phyloP scores from a whole-genome alignment of 2,329 filamentous ascomycete species.

The Botrytis byssoidea region DNA sequence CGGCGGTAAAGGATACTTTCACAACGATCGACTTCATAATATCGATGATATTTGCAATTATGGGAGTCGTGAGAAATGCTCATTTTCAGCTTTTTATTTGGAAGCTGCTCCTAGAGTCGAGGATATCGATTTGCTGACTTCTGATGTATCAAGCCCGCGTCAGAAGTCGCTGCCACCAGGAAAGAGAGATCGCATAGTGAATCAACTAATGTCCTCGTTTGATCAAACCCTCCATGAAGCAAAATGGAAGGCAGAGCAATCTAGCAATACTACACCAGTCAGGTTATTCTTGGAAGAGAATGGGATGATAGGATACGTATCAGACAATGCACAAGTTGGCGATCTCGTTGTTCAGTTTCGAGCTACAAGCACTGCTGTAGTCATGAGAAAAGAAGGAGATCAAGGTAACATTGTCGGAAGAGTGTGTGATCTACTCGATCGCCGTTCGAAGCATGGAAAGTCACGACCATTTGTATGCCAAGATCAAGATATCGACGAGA shows the following conservation, averaged over 20 bases:
- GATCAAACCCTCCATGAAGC: constrained; percentile 16
- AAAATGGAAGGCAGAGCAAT: constrained; percentile 13
- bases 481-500: constrained; percentile 5
- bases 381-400: constrained; percentile 9
- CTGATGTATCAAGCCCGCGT: neutral
- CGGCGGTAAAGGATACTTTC: constrained; percentile 11
- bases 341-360: constrained; percentile 13
- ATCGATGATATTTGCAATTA: constrained; percentile 8
- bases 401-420: constrained; percentile 4
- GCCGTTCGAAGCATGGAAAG: constrained; percentile 6
- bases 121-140: neutral
- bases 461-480: constrained; percentile 3
- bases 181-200: constrained; percentile 7
- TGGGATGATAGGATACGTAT: constrained; percentile 20
- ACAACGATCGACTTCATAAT: neutral
- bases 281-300: constrained; percentile 19
- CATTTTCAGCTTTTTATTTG: constrained; percentile 12
- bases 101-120: neutral
- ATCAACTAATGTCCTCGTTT: constrained; percentile 12
- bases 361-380: constrained; percentile 7
- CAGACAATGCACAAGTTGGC: constrained; percentile 1
- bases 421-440: constrained; percentile 9
- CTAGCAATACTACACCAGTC: neutral
- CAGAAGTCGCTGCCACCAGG: constrained; percentile 14
- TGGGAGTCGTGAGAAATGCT: constrained; percentile 1